These are phyloP conservation scores for Lizonia empirigonia DNA, from an alignment of 2,329 filamentous ascomycete genomes.

Conservation along the genomic window DNA sequence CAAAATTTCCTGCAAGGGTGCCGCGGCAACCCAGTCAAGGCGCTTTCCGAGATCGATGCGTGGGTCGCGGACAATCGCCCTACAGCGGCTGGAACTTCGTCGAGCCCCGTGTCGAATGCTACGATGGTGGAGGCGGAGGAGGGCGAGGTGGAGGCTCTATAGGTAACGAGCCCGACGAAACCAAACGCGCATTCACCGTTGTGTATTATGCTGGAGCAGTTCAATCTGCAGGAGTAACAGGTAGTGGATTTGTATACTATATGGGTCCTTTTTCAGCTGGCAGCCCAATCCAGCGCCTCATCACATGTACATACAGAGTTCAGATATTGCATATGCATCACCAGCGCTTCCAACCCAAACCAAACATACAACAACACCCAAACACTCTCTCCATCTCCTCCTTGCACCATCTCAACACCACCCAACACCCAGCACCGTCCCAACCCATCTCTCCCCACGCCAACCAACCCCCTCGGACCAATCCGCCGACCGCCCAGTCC, in stretches of 20 bases:
- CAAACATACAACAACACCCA: too few species aligned
- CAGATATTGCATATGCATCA: not conserved
- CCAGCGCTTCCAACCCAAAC: too few species aligned
- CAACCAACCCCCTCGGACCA: not conserved
- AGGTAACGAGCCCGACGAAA: not conserved
- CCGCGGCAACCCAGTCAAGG: slow-evolving; percentile 33
- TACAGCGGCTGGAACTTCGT: not conserved
- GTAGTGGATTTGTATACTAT: not conserved
- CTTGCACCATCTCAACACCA: too few species aligned
- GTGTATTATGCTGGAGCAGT: not conserved
- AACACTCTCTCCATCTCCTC: not conserved
- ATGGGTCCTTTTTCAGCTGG: not conserved
- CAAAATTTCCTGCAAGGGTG: slow-evolving; percentile 40
- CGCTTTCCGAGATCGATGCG: slow-evolving; percentile 23
- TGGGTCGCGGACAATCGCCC: slow-evolving; percentile 28
- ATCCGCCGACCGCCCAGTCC: slow-evolving; percentile 9
- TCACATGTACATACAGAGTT: not conserved
- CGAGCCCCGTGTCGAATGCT: slow-evolving; percentile 11
- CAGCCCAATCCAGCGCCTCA: not conserved
- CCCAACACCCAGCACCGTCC: not conserved
- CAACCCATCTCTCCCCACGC: not conserved
- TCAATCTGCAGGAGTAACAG: not conserved
- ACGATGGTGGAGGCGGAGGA: slow-evolving; percentile 15
- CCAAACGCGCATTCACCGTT: too few species aligned
- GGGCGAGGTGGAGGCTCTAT: slow-evolving; percentile 3